Evolutionary conservation across 441 rosid genomes (phyloP).

Genomic region (Adansonia grandidieri): DNA sequence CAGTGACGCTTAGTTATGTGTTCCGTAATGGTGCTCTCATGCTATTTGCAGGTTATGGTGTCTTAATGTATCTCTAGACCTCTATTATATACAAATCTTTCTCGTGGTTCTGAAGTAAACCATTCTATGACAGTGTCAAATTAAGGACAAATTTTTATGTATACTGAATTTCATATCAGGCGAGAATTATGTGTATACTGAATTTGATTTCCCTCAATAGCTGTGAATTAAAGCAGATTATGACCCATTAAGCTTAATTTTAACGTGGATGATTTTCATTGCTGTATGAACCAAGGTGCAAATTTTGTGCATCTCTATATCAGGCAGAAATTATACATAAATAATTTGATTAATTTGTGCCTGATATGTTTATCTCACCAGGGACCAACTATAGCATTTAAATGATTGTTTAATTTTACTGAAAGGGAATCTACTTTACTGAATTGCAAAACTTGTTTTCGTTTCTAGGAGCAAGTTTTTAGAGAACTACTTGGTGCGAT

Average conservation of each 20-base stretch:
- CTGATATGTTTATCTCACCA: background rate
- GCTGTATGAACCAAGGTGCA: background rate
- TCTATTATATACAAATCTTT: background rate
- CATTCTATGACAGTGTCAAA: background rate
- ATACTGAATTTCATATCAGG: background rate
- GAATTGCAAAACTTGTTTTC: background rate
- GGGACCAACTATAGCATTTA: background rate
- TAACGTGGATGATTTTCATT: background rate
- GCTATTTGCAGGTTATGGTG: background rate
- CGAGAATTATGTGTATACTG: background rate
- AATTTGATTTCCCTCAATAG: background rate
- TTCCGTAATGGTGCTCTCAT: slow-evolving; percentile 12
- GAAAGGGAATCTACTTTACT: background rate
- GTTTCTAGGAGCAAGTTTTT: too few relatives aligned
- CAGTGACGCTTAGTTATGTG: background rate
- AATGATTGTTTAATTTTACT: background rate
- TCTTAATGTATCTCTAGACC: background rate
- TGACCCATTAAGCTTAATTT: background rate
- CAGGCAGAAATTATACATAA: background rate
- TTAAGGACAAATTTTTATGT: background rate
- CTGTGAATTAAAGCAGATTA: background rate
- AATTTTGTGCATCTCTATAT: background rate
- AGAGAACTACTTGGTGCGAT: too few relatives aligned
- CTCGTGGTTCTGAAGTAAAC: background rate
- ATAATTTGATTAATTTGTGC: background rate